phyloP scores from a whole-genome alignment of 2,329 filamentous ascomycete genomes.

The Fusarium multiceps region DNA sequence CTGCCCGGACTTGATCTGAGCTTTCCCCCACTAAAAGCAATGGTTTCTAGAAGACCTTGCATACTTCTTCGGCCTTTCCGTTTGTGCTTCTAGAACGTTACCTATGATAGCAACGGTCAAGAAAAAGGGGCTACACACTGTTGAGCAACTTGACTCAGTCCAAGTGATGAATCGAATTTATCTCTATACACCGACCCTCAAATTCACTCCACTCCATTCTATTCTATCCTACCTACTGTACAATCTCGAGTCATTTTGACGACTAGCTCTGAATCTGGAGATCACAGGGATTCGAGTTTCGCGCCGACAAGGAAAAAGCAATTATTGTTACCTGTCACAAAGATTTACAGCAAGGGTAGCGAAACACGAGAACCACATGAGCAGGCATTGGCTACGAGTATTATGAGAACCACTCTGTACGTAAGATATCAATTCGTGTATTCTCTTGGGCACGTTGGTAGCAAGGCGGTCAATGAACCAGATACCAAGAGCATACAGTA shows the following conservation, averaged over 20 bases:
- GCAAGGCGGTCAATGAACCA: neutral
- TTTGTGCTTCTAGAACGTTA: constrained; percentile 17
- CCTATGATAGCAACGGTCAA: neutral
- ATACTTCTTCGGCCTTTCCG: constrained; percentile 23
- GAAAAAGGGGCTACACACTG: neutral
- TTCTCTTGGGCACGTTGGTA: neutral
- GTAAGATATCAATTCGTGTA: neutral
- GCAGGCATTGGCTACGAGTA: neutral
- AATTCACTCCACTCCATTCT: neutral
- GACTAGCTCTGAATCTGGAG: neutral
- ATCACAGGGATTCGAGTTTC: constrained; percentile 3
- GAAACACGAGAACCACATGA: constrained; percentile 18
- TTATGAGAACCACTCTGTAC: neutral
- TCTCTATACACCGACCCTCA: neutral
- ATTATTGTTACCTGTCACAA: constrained; percentile 14
- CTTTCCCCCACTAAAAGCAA: constrained; percentile 1
- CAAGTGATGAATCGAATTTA: neutral
- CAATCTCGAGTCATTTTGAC: constrained; percentile 15
- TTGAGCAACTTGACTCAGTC: constrained; percentile 6
- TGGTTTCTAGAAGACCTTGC: constrained; percentile 19
- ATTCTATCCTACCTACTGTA: neutral
- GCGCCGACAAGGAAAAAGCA: constrained; percentile 10
- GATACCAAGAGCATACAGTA: neutral
- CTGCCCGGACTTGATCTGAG: neutral
- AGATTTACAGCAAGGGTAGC: constrained; percentile 13